phyloP scores from a whole-genome alignment of 805 yeast genomes.

The Saturnispora saitoi region DNA sequence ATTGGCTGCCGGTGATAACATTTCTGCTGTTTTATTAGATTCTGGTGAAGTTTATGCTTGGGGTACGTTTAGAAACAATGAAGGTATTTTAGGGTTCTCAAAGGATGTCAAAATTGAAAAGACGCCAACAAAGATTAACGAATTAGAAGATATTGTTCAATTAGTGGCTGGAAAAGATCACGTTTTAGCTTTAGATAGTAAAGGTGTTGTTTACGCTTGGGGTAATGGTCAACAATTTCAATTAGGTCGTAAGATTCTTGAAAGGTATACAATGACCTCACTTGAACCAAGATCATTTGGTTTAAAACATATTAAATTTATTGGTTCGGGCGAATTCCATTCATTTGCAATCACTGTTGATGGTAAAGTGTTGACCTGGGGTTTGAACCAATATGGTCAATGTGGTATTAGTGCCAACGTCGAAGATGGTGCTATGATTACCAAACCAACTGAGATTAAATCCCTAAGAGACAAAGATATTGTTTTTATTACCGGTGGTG shows the following conservation, averaged over 20 bases:
- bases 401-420: slow-evolving; percentile 66
- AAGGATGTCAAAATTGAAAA: slow-evolving; percentile 55
- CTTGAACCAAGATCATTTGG: slow-evolving; percentile 81
- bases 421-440: slow-evolving; percentile 78
- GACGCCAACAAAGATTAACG: slow-evolving; percentile 55
- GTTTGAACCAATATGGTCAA: slow-evolving; percentile 94
- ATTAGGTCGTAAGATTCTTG: slow-evolving; percentile 78
- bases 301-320: slow-evolving; percentile 62
- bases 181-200: slow-evolving; percentile 68
- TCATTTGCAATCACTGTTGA: slow-evolving; percentile 80
- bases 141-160: slow-evolving; percentile 63
- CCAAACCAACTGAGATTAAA: slow-evolving; percentile 68
- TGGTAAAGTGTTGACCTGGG: slow-evolving; percentile 81
- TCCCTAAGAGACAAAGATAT: slow-evolving; percentile 52
- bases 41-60: slow-evolving; percentile 91
- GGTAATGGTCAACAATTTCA: slow-evolving; percentile 94
- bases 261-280: slow-evolving; percentile 63
- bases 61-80: slow-evolving; percentile 95
- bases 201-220: slow-evolving; percentile 92
- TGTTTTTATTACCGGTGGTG: slow-evolving; percentile 76
- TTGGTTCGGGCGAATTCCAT: slow-evolving; percentile 93
- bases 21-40: slow-evolving; percentile 70
- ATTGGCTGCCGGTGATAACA: slow-evolving; percentile 85
- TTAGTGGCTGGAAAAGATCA: slow-evolving; percentile 93
- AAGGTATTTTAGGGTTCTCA: slow-evolving; percentile 81